phyloP scores from a whole-genome alignment of 2,329 filamentous ascomycete genomes.

The Dothistroma septosporum region DNA sequence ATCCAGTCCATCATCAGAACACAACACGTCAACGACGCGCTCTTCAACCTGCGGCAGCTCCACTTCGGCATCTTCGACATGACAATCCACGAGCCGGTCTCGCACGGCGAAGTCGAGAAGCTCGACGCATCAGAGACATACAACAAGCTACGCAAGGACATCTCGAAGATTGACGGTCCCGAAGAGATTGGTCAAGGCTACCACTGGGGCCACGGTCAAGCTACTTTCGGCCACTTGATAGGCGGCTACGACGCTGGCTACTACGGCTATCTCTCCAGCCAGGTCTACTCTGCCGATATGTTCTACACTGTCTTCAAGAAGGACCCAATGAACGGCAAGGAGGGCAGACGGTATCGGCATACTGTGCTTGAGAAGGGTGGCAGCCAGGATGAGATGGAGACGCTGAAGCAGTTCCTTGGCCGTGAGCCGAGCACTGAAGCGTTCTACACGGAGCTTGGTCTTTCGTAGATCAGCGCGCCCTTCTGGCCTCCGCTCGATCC shows the following conservation, averaged over 20 bases:
- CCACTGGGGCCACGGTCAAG: constrained; percentile 70
- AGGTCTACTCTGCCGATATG: constrained; percentile 83
- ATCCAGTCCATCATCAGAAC: constrained; percentile 70
- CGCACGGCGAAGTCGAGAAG: constrained; percentile 64
- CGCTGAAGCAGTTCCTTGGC: constrained; percentile 72
- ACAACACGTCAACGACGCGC: constrained; percentile 75
- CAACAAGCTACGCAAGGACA: constrained; percentile 68
- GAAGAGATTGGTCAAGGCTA: constrained; percentile 57
- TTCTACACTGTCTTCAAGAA: constrained; percentile 75
- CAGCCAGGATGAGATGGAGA: constrained; percentile 75
- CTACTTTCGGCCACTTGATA: constrained; percentile 77
- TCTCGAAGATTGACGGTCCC: constrained; percentile 69
- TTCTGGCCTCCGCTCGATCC: not conserved
- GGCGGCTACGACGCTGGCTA: constrained; percentile 83
- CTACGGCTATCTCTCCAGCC: constrained; percentile 64
- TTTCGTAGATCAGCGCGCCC: constrained; percentile 23
- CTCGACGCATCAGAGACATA: constrained; percentile 64
- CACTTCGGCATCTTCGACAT: constrained; percentile 83
- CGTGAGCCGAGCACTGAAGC: constrained; percentile 71
- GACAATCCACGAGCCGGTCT: constrained; percentile 67
- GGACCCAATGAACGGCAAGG: constrained; percentile 70
- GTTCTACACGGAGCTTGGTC: constrained; percentile 75
- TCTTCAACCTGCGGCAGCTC: constrained; percentile 73
- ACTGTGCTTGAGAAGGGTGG: constrained; percentile 75
- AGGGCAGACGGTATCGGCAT: constrained; percentile 72